Conservation (phyloP, 2,329 filamentous ascomycete species). For the Aspergillus arachidicola region DNA sequence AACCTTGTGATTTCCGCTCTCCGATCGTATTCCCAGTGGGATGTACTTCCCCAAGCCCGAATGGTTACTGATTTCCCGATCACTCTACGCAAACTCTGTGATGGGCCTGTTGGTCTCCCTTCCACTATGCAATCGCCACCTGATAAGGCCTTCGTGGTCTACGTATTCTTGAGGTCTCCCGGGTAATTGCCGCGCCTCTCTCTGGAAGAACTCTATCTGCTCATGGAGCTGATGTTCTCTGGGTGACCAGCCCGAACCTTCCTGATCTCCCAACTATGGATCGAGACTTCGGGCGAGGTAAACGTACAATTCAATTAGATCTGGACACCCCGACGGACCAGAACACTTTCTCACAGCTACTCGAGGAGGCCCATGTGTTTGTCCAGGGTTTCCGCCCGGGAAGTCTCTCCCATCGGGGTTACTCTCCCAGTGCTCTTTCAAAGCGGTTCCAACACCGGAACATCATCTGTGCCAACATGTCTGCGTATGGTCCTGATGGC, state of each 20-base stretch:
- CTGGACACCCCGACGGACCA: constrained; percentile 28
- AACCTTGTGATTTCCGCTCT: constrained; percentile 54
- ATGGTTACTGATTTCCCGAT: constrained; percentile 53
- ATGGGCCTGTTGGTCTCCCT: constrained; percentile 13
- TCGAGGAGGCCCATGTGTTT: constrained; percentile 46
- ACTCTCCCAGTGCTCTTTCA: no score
- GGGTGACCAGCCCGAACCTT: constrained; percentile 40
- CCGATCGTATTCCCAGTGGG: constrained; percentile 56
- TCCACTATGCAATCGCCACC: constrained; percentile 15
- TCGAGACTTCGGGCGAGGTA: constrained; percentile 41
- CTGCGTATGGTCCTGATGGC: no score
- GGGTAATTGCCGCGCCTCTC: constrained; percentile 44
- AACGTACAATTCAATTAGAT: constrained; percentile 41
- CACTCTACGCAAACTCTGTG: constrained; percentile 38
- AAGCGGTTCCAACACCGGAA: no score
- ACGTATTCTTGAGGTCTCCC: constrained; percentile 40
- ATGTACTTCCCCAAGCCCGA: constrained; percentile 50
- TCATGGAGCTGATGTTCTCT: constrained; percentile 46
- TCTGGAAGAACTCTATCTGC: constrained; percentile 41
- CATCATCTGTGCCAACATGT: no score
- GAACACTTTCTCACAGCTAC: constrained; percentile 30
- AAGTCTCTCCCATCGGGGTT: no score
- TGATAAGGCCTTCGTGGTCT: constrained; percentile 45
- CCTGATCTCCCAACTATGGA: constrained; percentile 40
- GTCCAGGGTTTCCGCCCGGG: no score